Evolutionary conservation across 148 eudicot genomes (phyloP).

Genomic region (Mesembryanthemum crystallinum): DNA sequence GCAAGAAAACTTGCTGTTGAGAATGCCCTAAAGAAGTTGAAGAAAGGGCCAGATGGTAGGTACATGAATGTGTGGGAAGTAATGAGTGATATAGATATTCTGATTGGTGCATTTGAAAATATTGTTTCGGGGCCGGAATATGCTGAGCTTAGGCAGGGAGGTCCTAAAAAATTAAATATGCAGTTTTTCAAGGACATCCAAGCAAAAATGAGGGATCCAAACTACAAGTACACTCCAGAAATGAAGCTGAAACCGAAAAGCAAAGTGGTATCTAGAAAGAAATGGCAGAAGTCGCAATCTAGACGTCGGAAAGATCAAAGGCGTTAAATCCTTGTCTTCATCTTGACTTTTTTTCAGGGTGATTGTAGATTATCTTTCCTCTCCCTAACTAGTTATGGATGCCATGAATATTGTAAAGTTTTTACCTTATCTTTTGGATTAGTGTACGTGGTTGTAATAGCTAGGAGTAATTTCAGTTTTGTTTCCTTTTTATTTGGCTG

Average conservation of each 20-base stretch:
- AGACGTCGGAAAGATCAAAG: constrained; percentile 74
- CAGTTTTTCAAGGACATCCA: constrained; percentile 93
- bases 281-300: constrained; percentile 82
- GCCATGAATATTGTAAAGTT: constrained; percentile 23
- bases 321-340: constrained; percentile 32
- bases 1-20: constrained; percentile 91
- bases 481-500: not conserved
- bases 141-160: constrained; percentile 84
- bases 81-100: constrained; percentile 85
- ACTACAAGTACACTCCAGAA: constrained; percentile 79
- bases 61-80: constrained; percentile 93
- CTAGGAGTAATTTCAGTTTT: not conserved
- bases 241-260: constrained; percentile 90
- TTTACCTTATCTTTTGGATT: not conserved
- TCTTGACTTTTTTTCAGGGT: not conserved
- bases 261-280: constrained; percentile 68
- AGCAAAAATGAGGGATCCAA: constrained; percentile 91
- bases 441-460: not conserved
- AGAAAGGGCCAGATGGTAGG: constrained; percentile 96
- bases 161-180: constrained; percentile 82
- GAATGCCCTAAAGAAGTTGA: constrained; percentile 85
- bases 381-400: constrained; percentile 12
- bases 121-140: constrained; percentile 93
- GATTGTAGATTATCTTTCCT: constrained; percentile 8
- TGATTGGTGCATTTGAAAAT: constrained; percentile 92